phyloP scores from a whole-genome alignment of 164 flowering plant genomes.

The Dillenia turbinata region DNA sequence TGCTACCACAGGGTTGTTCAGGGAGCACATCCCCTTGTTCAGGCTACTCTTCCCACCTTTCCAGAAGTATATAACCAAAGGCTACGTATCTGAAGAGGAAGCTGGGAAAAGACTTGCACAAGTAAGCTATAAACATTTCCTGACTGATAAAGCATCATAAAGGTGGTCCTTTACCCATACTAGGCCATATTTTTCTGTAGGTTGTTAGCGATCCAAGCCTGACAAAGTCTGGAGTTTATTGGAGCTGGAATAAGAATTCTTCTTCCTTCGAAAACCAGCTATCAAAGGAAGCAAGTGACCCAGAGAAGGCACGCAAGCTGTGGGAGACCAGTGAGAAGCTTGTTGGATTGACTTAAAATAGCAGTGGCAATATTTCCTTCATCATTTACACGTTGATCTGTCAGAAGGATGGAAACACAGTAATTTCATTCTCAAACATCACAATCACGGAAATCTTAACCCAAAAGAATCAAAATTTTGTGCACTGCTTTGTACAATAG shows the following conservation, averaged over 20 bases:
- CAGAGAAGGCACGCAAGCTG: slow-evolving; percentile 81
- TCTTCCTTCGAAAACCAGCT: slow-evolving; percentile 94
- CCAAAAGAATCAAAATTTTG: no score
- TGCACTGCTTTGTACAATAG: no score
- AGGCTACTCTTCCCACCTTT: slow-evolving; percentile 96
- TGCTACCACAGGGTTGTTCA: slow-evolving; percentile 86
- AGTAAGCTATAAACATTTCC: slow-evolving; percentile 23
- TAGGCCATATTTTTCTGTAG: slow-evolving; percentile 15
- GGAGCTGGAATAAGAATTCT: slow-evolving; percentile 98
- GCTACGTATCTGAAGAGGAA: slow-evolving; percentile 90
- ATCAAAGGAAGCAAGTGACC: slow-evolving; percentile 89
- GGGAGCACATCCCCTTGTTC: slow-evolving; percentile 91
- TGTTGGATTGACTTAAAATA: slow-evolving; percentile 72
- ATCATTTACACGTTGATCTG: no score
- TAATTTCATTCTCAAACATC: no score
- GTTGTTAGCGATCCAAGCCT: slow-evolving; percentile 93
- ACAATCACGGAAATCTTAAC: no score
- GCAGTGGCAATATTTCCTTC: neutral
- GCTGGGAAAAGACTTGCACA: slow-evolving; percentile 92
- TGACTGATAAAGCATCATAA: neutral
- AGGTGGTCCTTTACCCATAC: slow-evolving; percentile 4
- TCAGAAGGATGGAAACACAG: no score
- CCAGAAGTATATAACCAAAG: slow-evolving; percentile 98
- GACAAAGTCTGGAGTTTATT: slow-evolving; percentile 96
- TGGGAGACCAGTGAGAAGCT: slow-evolving; percentile 98